These are phyloP conservation scores for Pseudogymnoascus sp. DNA, from an alignment of 2,329 filamentous ascomycete genomes.

Conservation along the genomic window DNA sequence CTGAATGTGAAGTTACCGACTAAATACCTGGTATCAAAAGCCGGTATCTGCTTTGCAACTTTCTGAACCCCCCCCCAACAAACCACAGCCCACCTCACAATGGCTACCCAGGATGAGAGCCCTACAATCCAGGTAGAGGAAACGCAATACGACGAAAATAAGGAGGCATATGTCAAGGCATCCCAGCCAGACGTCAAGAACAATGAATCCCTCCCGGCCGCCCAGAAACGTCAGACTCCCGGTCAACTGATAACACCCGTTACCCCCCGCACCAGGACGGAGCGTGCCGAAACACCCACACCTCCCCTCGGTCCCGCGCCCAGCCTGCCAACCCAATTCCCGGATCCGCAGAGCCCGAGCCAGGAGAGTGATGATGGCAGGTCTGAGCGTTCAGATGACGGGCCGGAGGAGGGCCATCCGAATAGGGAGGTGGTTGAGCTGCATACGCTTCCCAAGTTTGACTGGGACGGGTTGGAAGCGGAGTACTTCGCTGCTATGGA, in stretches of 20 bases:
- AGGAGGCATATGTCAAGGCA: neutral
- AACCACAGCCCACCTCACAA: neutral
- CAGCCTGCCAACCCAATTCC: neutral
- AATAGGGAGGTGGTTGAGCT: neutral
- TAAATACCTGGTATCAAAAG: neutral
- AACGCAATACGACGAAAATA: neutral
- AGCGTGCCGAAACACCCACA: neutral
- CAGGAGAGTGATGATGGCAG: neutral
- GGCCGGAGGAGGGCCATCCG: neutral
- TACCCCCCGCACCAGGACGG: neutral
- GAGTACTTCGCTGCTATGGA: conserved; percentile 60
- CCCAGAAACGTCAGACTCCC: neutral
- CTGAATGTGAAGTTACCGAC: neutral
- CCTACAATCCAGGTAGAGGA: neutral
- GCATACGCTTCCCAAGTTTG: conserved; percentile 38
- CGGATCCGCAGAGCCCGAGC: neutral
- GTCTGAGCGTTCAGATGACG: neutral
- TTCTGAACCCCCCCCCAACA: neutral
- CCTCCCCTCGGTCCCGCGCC: neutral
- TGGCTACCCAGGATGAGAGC: neutral
- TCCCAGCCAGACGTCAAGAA: neutral
- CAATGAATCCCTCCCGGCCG: neutral
- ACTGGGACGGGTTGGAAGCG: conserved; percentile 70
- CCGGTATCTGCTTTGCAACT: neutral
- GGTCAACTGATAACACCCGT: neutral